These are phyloP conservation scores for Pseudevernia furfuracea DNA, from an alignment of 495 filamentous ascomycete species.

Conservation along the genomic window DNA sequence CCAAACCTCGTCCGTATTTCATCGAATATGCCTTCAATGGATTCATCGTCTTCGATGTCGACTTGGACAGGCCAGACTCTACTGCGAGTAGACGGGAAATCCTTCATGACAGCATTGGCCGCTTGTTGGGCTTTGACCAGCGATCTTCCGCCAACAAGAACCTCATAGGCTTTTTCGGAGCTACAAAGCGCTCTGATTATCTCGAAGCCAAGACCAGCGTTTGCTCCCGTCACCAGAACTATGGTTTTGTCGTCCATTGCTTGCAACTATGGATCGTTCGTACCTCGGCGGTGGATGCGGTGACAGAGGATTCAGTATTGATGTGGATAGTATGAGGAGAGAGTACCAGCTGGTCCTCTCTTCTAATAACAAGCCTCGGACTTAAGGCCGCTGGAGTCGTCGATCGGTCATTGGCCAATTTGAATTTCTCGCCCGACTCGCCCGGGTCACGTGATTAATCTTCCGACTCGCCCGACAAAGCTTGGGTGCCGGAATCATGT, in stretches of 20 bases:
- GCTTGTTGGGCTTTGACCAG: constrained; percentile 40
- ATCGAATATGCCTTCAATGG: constrained; percentile 38
- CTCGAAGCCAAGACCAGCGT: constrained; percentile 46
- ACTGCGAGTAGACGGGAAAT: constrained; percentile 33
- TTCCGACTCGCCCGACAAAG: background rate
- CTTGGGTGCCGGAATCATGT: background rate
- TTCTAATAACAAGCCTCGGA: background rate
- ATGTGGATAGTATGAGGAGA: background rate
- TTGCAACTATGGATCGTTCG: background rate
- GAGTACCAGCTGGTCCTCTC: background rate
- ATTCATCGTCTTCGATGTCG: constrained; percentile 47
- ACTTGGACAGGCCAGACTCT: constrained; percentile 37
- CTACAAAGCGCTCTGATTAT: constrained; percentile 39
- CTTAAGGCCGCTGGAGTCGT: background rate
- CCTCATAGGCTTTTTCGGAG: constrained; percentile 38
- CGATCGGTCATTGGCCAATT: background rate
- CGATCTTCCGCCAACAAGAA: constrained; percentile 41
- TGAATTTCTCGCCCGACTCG: background rate
- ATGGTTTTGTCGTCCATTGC: background rate
- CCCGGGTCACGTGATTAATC: background rate
- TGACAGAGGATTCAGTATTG: background rate
- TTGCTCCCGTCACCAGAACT: constrained; percentile 33
- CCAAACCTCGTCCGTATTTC: constrained; percentile 34
- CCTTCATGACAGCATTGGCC: constrained; percentile 29
- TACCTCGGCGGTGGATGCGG: background rate